Base-by-base conservation (phyloP, 352 stramenopile species). In the Phytophthora fragariaefolia region DNA sequence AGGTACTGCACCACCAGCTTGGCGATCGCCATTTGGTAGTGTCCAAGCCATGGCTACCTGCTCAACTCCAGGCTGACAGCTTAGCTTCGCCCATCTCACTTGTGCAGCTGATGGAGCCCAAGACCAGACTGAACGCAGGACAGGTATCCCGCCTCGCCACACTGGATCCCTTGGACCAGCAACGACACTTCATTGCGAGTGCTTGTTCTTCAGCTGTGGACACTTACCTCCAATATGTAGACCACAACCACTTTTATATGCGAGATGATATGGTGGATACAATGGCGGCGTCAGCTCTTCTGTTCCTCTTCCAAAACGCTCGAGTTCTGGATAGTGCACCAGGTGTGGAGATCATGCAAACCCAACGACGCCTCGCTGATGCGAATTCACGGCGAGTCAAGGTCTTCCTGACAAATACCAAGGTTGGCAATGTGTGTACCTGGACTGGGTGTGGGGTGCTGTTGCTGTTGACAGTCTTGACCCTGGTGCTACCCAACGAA, bases 241-340 rank as follows among this genome's bases (percentile, higher is more conserved):
- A 58, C 4, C 47, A 28, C 50, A 71, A 73, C 32, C 71, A 79
- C 22, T 69, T 85, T 18, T 75, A 72, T 36, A 46, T 81, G 8
- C 47, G 63, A 18, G 42, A 54, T 4, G 57, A 66, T 36, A 49
- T 83, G 26, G 56, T 68, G n/a, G 58, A 74, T 7, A 76, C 80
- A 1, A 81, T 87, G 58, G 66, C 77, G 53, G 69, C 72, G 15
- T 73, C 80, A 10, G 80, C 66, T 12, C 46, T 89, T 51, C 53
- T 89, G 0, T 88, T 76, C 51, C 65, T 91, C 30, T 85, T 91
- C 47, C 76, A 90, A 49, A 56, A 79, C 45, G 80, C 78, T n/a
- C 58, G 66, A 2, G 65, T 86, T 2, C 61, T 75, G 17, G 65
- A 81, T 32, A 38, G 56, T 20, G 63, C 69, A 15, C 64, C 51